Evolutionary conservation across 1,284 basidiomycete species (phyloP).

Genomic region (Pascua sp.): DNA sequence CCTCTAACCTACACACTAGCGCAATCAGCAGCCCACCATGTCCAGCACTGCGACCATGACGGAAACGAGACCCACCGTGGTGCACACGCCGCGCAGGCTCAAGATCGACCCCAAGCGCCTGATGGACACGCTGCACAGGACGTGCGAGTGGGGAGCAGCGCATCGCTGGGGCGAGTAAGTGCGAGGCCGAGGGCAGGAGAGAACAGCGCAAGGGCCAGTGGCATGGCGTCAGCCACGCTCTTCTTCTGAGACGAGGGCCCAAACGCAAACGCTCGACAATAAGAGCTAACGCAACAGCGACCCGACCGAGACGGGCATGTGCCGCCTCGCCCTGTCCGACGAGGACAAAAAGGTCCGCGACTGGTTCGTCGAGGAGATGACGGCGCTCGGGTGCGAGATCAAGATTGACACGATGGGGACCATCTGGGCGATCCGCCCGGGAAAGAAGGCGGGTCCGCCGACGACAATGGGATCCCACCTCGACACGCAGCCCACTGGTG

Average conservation of each 20-base stretch:
- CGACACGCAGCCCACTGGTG: conserved; percentile 35
- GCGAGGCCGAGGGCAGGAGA: no score
- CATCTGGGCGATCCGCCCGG: conserved; percentile 35
- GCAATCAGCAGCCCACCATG: no score
- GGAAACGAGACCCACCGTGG: not conserved
- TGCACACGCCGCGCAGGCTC: conserved; percentile 8
- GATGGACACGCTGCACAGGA: conserved; percentile 35
- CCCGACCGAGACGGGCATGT: conserved; percentile 17
- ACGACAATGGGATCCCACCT: conserved; percentile 34
- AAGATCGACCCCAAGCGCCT: conserved; percentile 30
- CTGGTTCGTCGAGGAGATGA: conserved; percentile 35
- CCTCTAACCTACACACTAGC: not conserved
- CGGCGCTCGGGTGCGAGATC: conserved; percentile 34
- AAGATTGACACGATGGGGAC: conserved; percentile 40
- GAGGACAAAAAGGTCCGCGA: conserved; percentile 34
- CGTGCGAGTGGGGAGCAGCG: conserved; percentile 32
- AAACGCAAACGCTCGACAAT: not conserved
- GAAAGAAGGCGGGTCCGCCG: conserved; percentile 21
- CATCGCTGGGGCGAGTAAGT: conserved; percentile 14
- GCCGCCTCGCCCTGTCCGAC: conserved; percentile 31
- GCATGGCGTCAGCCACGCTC: not conserved
- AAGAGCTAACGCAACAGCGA: conserved; percentile 7
- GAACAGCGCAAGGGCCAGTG: not conserved
- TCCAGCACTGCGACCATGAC: no score
- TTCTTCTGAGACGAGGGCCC: no score